Percentiles rank a stretch among this genome's conserved stretches.
These are phyloP conservation scores for Neurospora sp. DNA, from an alignment of 495 filamentous ascomycete species.

Conservation along the genomic window DNA sequence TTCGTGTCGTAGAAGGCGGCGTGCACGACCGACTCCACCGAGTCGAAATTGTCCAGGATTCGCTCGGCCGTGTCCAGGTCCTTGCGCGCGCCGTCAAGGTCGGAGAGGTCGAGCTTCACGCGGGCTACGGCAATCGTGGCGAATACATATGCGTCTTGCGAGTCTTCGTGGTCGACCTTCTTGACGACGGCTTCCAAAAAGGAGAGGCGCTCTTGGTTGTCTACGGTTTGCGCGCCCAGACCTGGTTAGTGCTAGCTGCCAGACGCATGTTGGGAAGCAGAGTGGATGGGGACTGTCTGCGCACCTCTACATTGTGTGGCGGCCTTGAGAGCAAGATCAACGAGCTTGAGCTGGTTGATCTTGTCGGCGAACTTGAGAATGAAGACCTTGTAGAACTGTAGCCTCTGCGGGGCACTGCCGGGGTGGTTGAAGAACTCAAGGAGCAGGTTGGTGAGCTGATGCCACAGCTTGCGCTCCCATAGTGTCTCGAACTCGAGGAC, in stretches of 20 bases:
- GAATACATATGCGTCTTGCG: constrained; percentile 94
- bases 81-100: constrained; percentile 67
- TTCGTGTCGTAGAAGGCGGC: constrained; percentile 94
- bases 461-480: constrained; percentile 99
- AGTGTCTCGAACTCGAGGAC: constrained; percentile 92
- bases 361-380: constrained; percentile 92
- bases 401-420: constrained; percentile 71
- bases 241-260: background rate
- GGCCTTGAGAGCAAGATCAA: constrained; percentile 76
- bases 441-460: constrained; percentile 87
- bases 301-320: constrained; percentile 79
- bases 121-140: constrained; percentile 84
- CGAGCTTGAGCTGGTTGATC: constrained; percentile 98
- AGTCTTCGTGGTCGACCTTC: constrained; percentile 84
- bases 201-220: constrained; percentile 74
- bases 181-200: constrained; percentile 78
- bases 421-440: constrained; percentile 80
- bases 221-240: constrained; percentile 29
- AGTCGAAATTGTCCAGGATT: constrained; percentile 85
- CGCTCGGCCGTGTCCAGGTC: constrained; percentile 80
- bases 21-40: constrained; percentile 92
- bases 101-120: constrained; percentile 67
- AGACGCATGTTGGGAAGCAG: constrained; percentile 5
- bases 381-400: constrained; percentile 88
- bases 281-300: background rate